A percentile compares a stretch with the other conserved stretches of the same genome.
Conservation (phyloP, 164 flowering plant species). For the Stephania japonica region DNA sequence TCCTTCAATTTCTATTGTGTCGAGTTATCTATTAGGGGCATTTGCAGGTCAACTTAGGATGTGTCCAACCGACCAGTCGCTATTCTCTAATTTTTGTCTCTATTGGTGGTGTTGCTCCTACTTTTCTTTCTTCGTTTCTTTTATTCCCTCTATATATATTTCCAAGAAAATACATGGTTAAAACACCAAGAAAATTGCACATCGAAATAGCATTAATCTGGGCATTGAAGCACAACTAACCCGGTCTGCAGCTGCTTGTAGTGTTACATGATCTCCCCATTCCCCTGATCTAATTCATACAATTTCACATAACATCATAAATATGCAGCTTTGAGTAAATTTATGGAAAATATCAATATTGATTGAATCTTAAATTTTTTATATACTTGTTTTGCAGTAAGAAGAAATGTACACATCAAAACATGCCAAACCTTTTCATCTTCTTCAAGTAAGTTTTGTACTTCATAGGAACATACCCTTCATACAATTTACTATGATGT, state of each 20-base stretch:
- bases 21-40: too few relatives aligned
- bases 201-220: background rate
- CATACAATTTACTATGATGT: slow-evolving; percentile 53
- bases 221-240: slow-evolving; percentile 32
- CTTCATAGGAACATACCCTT: slow-evolving; percentile 90
- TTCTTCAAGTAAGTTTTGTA: slow-evolving; percentile 72
- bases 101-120: too few relatives aligned
- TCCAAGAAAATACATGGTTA: too few relatives aligned
- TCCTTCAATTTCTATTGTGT: too few relatives aligned
- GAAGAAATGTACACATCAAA: background rate
- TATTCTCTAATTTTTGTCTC: too few relatives aligned
- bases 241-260: slow-evolving; percentile 94
- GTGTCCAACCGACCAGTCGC: too few relatives aligned
- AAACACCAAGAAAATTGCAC: too few relatives aligned
- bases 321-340: background rate
- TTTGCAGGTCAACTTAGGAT: too few relatives aligned
- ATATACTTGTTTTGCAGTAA: background rate
- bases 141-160: too few relatives aligned
- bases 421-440: slow-evolving; percentile 71
- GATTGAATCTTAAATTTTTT: background rate
- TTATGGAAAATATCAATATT: background rate
- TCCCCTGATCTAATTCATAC: slow-evolving; percentile 61
- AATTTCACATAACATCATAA: slow-evolving; percentile 13
- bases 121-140: too few relatives aligned
- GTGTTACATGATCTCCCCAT: slow-evolving; percentile 97